Base-by-base conservation (phyloP, 2,329 filamentous ascomycete genomes). In the Colletotrichum shisoi region DNA sequence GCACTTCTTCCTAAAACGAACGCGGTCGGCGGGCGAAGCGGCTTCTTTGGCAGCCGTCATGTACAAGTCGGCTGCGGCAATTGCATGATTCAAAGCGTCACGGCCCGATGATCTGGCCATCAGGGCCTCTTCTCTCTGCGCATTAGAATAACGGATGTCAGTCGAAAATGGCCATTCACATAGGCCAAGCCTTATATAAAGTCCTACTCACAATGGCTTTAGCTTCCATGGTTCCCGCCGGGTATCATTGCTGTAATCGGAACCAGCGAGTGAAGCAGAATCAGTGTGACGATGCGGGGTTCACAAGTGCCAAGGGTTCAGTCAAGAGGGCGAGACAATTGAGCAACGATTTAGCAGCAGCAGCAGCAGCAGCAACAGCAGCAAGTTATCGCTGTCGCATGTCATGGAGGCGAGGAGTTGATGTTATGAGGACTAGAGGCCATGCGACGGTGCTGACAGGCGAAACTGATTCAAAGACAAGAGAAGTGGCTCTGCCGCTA, bases 51-150 rank as follows among this genome's bases (percentile, higher is more conserved):
- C 81, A 2, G 92, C 92, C 73, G 87, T 86, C 88, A 97, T 92
- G 72, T 95, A 94, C 57, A 91, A 81, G 75, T 97, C 93, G 24
- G 89, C 91, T 4, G 91, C 91, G 70, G 84, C 82, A 74, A 97
- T 92, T 57, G 92, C 89, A 76, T 91, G 85, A 58, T 88, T 81
- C 62, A 97, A 83, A 49, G 92, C 93, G 71, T 89, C 87, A 63
- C 75, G 73, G 68, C 78, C 78, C 52, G 67, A 76, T 57, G 76
- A 76, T 67, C 71, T 74, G 68, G 72, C 71, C 57, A 78, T 71
- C 52, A 80, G 72, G 72, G 74, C 73, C 73, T 81, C 80, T 68
- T 78, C 77, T 69, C 74, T 75, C 80, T 82, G 42, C 2, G 13
- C 12, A 5, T 12, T 19, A 27, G 31, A 19, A 31, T 7, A 27